Conservation (phyloP, 495 filamentous ascomycete genomes). For the Cercophora sp. region DNA sequence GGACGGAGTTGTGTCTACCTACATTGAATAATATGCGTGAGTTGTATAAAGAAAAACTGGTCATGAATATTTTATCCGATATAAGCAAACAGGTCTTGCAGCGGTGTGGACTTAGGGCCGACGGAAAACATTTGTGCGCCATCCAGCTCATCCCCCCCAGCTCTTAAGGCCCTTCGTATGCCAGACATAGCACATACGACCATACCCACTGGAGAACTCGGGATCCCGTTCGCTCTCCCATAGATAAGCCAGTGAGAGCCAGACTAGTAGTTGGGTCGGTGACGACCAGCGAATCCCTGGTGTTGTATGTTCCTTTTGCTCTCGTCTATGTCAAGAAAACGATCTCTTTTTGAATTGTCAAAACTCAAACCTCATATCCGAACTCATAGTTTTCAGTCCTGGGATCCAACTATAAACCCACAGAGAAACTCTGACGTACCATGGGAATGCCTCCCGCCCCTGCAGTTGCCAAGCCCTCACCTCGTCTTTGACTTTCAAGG, state of each 20-base stretch:
- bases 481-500: background rate
- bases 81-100: too few species aligned
- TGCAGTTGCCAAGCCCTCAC: background rate
- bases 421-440: background rate
- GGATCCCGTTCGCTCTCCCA: constrained; percentile 52
- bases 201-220: constrained; percentile 16
- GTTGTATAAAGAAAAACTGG: too few species aligned
- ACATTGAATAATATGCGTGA: too few species aligned
- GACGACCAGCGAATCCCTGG: constrained; percentile 26
- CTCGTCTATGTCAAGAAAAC: too few species aligned
- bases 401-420: constrained; percentile 11
- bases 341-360: too few species aligned
- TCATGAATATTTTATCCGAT: too few species aligned
- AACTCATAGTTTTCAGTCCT: background rate
- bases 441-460: background rate
- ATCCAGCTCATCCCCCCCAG: too few species aligned
- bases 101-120: too few species aligned
- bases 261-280: constrained; percentile 39
- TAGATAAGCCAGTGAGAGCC: constrained; percentile 34
- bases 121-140: too few species aligned
- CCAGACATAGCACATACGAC: constrained; percentile 2
- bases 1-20: too few species aligned
- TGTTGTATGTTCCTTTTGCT: constrained; percentile 36
- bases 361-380: constrained; percentile 7
- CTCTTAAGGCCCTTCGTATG: too few species aligned